Conservation (phyloP, 2,329 filamentous ascomycete genomes). For the Emmonsiellopsis sp. region DNA sequence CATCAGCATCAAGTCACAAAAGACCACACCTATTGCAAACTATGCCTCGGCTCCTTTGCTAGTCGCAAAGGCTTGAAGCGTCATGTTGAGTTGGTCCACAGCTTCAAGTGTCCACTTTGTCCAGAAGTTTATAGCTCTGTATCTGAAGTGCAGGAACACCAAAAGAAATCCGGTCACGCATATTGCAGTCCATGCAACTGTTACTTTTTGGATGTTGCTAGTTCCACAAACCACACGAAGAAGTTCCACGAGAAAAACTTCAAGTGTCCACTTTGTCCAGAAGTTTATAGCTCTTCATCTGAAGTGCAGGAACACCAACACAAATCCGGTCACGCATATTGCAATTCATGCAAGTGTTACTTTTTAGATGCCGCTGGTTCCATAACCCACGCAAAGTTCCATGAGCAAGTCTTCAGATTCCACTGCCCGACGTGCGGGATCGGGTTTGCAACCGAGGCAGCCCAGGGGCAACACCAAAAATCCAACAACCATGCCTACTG, state of each 20-base stretch:
- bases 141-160: constrained; percentile 6
- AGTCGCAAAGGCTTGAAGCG: constrained; percentile 3
- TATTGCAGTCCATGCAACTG: constrained; percentile 10
- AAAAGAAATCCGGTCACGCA: constrained; percentile 6
- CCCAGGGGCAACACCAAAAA: background rate
- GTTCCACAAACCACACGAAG: background rate
- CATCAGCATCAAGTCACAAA: constrained; percentile 12
- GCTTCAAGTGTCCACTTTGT: constrained; percentile 8
- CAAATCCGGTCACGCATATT: background rate
- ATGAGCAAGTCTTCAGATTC: background rate
- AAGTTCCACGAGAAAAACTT: background rate
- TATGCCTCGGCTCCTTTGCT: constrained; percentile 10
- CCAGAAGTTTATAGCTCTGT: background rate
- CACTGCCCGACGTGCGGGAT: background rate
- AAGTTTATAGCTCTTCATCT: background rate
- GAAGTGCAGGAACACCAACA: background rate
- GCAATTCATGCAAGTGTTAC: background rate
- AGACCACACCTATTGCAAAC: constrained; percentile 11
- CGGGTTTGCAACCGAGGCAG: background rate
- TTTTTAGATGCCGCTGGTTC: background rate
- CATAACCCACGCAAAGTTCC: background rate
- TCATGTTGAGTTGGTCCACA: constrained; percentile 9
- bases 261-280: background rate
- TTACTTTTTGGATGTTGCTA: constrained; percentile 5
- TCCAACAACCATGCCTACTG: background rate